Conservation (phyloP, 768 basidiomycete genomes). For the Suillus placidus region DNA sequence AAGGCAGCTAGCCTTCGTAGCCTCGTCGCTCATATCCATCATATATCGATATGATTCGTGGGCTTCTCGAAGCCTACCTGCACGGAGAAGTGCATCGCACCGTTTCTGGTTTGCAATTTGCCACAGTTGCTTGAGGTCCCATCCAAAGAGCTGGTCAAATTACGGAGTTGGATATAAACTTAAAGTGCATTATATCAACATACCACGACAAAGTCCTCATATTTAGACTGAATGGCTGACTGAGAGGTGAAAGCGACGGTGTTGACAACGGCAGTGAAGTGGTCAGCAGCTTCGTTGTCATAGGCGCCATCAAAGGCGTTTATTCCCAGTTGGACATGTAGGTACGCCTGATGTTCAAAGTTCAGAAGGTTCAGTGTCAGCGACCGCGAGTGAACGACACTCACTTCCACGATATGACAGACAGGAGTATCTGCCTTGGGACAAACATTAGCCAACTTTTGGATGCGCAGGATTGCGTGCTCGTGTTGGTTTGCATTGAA, state of each 20-base stretch:
- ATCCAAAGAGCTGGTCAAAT: neutral
- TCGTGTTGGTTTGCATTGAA: neutral
- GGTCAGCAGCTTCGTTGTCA: neutral
- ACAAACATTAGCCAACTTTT: neutral
- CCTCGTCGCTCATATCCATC: neutral
- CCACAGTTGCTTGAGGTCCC: neutral
- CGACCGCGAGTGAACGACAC: neutral
- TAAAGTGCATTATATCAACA: neutral
- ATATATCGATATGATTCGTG: neutral
- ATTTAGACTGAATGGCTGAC: neutral
- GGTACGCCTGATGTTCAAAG: neutral
- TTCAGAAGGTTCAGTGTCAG: neutral
- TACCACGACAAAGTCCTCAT: neutral
- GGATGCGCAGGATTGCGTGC: neutral
- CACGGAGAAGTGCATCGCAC: neutral
- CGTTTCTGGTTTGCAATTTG: neutral
- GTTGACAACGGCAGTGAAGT: neutral
- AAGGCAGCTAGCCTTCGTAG: neutral
- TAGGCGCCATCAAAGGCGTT: neutral
- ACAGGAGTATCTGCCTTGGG: neutral
- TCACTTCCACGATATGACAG: conserved; percentile 2
- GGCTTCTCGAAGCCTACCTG: neutral
- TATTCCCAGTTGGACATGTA: neutral
- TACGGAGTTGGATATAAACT: neutral
- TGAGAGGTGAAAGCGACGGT: neutral